Evolutionary conservation across 257 asterid species (phyloP).

Genomic region (Solanum tarijense): DNA sequence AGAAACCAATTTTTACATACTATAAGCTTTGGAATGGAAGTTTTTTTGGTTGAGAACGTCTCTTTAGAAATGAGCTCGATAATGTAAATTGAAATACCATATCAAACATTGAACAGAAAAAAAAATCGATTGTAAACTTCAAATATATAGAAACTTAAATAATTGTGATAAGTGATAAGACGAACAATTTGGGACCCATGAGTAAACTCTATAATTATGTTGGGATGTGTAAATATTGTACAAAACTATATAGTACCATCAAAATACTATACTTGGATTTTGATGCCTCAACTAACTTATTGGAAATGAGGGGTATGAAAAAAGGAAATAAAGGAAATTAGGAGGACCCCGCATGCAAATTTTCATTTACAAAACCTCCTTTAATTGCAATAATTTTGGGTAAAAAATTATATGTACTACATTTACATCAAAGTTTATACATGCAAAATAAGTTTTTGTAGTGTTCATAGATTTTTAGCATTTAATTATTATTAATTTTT

Average conservation of each 20-base stretch:
- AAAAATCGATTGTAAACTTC: not conserved
- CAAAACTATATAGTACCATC: not conserved
- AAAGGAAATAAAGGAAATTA: conserved; percentile 1
- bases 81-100: not conserved
- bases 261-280: not conserved
- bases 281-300: conserved; percentile 23
- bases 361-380: conserved; percentile 1
- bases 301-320: not conserved
- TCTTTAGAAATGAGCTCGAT: too few relatives aligned
- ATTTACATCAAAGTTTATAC: not conserved
- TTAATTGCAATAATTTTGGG: not conserved
- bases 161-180: conserved; percentile 27
- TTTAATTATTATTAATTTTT: too few relatives aligned
- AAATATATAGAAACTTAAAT: not conserved
- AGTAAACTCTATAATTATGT: conserved; percentile 16
- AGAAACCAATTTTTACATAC: not conserved
- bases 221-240: conserved; percentile 12
- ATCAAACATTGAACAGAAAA: too few relatives aligned
- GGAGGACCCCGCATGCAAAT: conserved; percentile 31
- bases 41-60: too few relatives aligned
- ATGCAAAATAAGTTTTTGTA: not conserved
- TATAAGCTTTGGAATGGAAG: too few relatives aligned
- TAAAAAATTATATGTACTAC: not conserved
- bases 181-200: conserved; percentile 4
- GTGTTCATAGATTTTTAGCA: not conserved